Percentiles rank a stretch among this genome's conserved stretches.
These are phyloP conservation scores for Epichloe glyceriae DNA, from an alignment of 2,329 filamentous ascomycete genomes.

Conservation along the genomic window DNA sequence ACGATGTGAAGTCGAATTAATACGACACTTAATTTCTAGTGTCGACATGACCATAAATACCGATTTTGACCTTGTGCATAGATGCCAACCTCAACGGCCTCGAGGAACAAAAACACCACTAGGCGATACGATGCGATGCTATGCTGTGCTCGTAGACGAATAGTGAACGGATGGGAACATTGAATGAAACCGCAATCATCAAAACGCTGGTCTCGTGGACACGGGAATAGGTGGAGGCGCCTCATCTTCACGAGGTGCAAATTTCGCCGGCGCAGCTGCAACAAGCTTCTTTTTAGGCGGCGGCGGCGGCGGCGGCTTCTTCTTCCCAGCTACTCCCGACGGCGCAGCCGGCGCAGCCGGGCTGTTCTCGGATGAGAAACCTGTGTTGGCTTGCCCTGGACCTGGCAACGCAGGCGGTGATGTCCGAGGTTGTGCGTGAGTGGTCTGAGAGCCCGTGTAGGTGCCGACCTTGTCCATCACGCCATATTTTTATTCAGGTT, in stretches of 20 bases:
- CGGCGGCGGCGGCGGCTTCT: conserved; percentile 40
- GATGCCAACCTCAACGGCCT: background rate
- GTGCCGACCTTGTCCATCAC: conserved; percentile 27
- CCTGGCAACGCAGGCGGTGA: conserved; percentile 1
- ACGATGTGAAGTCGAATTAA: too few relatives aligned
- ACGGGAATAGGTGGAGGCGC: conserved; percentile 39
- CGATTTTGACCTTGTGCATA: background rate
- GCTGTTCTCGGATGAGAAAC: background rate
- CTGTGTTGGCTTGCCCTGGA: background rate
- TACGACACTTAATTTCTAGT: too few relatives aligned
- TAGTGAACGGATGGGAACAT: background rate
- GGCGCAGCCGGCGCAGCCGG: background rate
- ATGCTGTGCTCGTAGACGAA: background rate
- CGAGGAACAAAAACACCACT: background rate
- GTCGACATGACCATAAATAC: background rate
- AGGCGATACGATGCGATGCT: background rate
- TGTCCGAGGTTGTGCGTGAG: conserved; percentile 3
- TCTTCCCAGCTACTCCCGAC: conserved; percentile 26
- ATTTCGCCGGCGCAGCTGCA: conserved; percentile 9
- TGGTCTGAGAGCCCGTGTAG: conserved; percentile 10
- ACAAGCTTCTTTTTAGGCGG: conserved; percentile 42
- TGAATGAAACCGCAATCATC: background rate
- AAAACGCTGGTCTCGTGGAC: conserved; percentile 36
- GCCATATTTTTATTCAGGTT: conserved; percentile 48
- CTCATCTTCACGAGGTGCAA: conserved; percentile 15